Evolutionary conservation across 2,329 filamentous ascomycete genomes (phyloP), one percentile per base, ranked within the genome.

Genomic region (Ophiognomonia clavigignenti-juglandacearum): DNA sequence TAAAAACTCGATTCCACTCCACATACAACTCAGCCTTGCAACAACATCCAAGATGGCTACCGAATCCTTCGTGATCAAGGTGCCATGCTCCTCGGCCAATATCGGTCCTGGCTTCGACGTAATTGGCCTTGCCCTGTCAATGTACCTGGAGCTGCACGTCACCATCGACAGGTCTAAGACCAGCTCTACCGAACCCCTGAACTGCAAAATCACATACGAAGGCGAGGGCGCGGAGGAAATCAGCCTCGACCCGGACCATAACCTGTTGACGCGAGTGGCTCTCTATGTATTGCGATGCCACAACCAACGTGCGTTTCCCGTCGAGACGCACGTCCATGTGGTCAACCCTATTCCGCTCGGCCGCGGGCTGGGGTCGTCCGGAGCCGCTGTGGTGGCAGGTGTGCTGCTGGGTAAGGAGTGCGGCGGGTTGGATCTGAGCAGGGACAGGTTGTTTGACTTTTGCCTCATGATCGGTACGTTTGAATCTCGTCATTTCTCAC

Each of bases 31-130:
- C 36, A 39, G 20, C n/a, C 13, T 23, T 16, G 26, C 36, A n/a
- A 19, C 38, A 35, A 39, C 31, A 16, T 11, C 29, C 34, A 27
- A 19, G 26, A 53, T 53, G 51, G 44, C 48, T 6, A 48, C 52
- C 36, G 77, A 82, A 61, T 80, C 79, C 45, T 85, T 86, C 67
- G 71, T 77, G 57, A 87, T 90, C 74, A 82, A 78, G 70, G 88
- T 89, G 53, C 92, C 92, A 55, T 95, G 88, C 72, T 97, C 92
- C 51, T 96, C 91, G 53, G 92, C 92, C 71, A 97, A 97, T 74
- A 96, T 97, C 63, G 92, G 89, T 57, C 92, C 92, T 40, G 92
- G 92, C 50, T 98, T 97, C 75, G 92, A 98, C 74, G 92, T 96
- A 59, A 96, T 97, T 65, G 89, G 93, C 57, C 84, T 98, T 53